Percentiles rank a stretch among this genome's conserved stretches.
These are phyloP conservation scores for Hordeum pubiflorum DNA, from an alignment of 202 grass and related monocot species.

Conservation along the genomic window DNA sequence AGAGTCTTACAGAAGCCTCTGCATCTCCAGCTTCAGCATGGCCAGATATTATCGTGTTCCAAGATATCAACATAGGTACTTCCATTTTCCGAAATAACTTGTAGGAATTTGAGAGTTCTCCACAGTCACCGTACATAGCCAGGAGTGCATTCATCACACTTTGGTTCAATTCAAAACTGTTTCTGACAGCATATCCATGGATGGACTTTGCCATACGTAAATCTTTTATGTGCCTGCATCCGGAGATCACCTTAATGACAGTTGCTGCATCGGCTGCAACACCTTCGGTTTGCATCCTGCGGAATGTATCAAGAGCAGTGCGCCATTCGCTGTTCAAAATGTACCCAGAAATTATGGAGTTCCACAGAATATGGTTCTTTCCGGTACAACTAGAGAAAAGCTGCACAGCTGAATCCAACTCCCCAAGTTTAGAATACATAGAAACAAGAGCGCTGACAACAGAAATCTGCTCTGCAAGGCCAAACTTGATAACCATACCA, in stretches of 20 bases:
- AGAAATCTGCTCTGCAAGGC: constrained; percentile 41
- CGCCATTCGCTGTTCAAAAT: constrained; percentile 37
- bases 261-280: constrained; percentile 38
- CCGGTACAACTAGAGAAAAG: constrained; percentile 22
- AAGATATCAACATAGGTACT: constrained; percentile 40
- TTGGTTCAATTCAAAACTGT: constrained; percentile 33
- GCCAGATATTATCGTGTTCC: constrained; percentile 71
- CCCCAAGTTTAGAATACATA: constrained; percentile 54
- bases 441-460: constrained; percentile 56
- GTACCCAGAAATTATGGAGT: constrained; percentile 67
- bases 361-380: constrained; percentile 50
- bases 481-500: constrained; percentile 43
- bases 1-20: constrained; percentile 37
- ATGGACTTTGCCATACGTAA: constrained; percentile 39
- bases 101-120: constrained; percentile 34
- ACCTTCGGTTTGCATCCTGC: constrained; percentile 39
- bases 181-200: constrained; percentile 56
- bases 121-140: constrained; percentile 42
- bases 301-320: constrained; percentile 25
- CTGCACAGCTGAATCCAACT: constrained; percentile 35
- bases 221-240: constrained; percentile 40
- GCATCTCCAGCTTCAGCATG: constrained; percentile 38
- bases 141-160: constrained; percentile 52
- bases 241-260: constrained; percentile 41
- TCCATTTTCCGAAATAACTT: constrained; percentile 46